Percentiles rank a stretch among this genome's conserved stretches.
Evolutionary conservation across 805 yeast genomes (phyloP).

Genomic region (Ogataea angusta): DNA sequence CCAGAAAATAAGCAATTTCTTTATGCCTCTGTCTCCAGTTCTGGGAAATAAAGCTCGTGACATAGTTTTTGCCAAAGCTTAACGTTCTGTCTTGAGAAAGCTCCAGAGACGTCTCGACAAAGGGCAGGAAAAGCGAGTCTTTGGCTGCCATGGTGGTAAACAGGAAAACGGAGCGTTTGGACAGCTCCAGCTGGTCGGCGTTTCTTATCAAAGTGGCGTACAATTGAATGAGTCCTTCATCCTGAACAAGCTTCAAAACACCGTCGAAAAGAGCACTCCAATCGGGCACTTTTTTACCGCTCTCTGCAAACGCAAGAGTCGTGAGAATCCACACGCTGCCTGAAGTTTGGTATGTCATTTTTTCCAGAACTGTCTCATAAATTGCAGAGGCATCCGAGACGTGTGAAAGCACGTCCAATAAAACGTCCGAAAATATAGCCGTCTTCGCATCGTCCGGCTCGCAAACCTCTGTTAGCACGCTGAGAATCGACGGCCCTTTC

Average conservation of each 20-base stretch:
- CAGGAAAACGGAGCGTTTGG: slow-evolving; percentile 43
- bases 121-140: slow-evolving; percentile 40
- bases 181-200: slow-evolving; percentile 39
- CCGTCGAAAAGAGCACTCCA: slow-evolving; percentile 40
- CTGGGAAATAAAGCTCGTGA: slow-evolving; percentile 47
- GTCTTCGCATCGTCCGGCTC: slow-evolving; percentile 27
- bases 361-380: slow-evolving; percentile 35
- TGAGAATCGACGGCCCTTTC: slow-evolving; percentile 52
- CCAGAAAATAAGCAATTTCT: slow-evolving; percentile 42
- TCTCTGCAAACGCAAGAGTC: slow-evolving; percentile 59
- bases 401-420: slow-evolving; percentile 51
- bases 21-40: slow-evolving; percentile 37
- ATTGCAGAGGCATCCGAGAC: slow-evolving; percentile 48
- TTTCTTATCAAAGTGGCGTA: slow-evolving; percentile 54
- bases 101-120: slow-evolving; percentile 45
- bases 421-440: slow-evolving; percentile 55
- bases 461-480: slow-evolving; percentile 29
- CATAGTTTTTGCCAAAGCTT: slow-evolving; percentile 41
- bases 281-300: slow-evolving; percentile 58
- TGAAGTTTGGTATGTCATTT: slow-evolving; percentile 15
- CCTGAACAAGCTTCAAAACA: slow-evolving; percentile 12
- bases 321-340: slow-evolving; percentile 42
- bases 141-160: slow-evolving; percentile 38
- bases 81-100: slow-evolving; percentile 43
- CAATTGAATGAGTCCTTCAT: slow-evolving; percentile 36